A percentile compares a stretch with the other conserved stretches of the same genome.
These are phyloP conservation scores for Leishmania gerbilli DNA, from an alignment of 208 protist species.

Conservation along the genomic window DNA sequence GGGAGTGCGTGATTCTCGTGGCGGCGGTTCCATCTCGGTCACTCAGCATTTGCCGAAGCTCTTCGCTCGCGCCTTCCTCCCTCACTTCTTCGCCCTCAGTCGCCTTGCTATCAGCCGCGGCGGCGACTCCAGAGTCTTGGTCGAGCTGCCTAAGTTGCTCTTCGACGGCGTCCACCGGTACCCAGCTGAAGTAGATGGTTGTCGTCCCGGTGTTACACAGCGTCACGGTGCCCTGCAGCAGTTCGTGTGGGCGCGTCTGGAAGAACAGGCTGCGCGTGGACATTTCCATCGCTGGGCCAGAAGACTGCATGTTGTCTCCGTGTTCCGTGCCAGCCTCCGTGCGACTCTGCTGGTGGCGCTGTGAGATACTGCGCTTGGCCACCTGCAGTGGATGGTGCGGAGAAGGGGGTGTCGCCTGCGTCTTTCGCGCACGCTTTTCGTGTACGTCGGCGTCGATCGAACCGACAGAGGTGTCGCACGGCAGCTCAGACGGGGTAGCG, in stretches of 20 bases:
- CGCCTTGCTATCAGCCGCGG: slow-evolving; percentile 1
- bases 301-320: not conserved
- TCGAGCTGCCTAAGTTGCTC: slow-evolving; percentile 23
- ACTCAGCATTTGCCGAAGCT: not conserved
- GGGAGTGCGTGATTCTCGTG: slow-evolving; percentile 35
- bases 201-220: slow-evolving; percentile 67
- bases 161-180: slow-evolving; percentile 36
- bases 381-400: slow-evolving; percentile 28
- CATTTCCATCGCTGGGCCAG: slow-evolving; percentile 48
- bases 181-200: slow-evolving; percentile 87
- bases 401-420: not conserved
- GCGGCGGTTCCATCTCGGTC: not conserved
- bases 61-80: not conserved
- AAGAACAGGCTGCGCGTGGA: slow-evolving; percentile 67
- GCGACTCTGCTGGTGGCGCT: not conserved
- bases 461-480: not conserved
- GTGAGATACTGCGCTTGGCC: too few species aligned
- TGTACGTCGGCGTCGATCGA: not conserved
- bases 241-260: slow-evolving; percentile 43
- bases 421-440: not conserved
- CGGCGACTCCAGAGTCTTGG: not conserved
- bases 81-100: not conserved
- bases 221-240: slow-evolving; percentile 55
- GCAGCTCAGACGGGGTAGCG: not conserved
- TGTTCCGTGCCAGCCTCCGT: slow-evolving; percentile 11